phyloP scores from a whole-genome alignment of 495 filamentous ascomycete species.

The Jackrogersella minutella region DNA sequence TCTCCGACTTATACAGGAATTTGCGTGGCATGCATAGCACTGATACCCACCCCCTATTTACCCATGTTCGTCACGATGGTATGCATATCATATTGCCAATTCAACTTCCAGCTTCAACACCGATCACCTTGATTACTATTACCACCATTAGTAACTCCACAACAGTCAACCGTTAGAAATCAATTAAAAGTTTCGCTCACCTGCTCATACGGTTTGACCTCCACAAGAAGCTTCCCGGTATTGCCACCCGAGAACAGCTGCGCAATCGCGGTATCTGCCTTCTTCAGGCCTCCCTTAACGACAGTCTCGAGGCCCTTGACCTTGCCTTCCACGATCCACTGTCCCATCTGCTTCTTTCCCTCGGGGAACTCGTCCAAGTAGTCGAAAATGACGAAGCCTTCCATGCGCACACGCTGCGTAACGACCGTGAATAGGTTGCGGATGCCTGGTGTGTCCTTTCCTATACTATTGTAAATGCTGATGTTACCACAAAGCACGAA shows the following conservation, averaged over 20 bases:
- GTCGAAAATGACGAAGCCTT: slow-evolving; percentile 72
- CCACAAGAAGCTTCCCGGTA: slow-evolving; percentile 53
- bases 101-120: background rate
- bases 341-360: slow-evolving; percentile 56
- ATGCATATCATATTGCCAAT: too few relatives aligned
- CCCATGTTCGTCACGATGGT: too few relatives aligned
- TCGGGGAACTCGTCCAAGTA: slow-evolving; percentile 49
- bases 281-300: slow-evolving; percentile 61
- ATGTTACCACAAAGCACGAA: slow-evolving; percentile 69
- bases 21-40: too few relatives aligned
- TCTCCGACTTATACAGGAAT: too few relatives aligned
- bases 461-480: slow-evolving; percentile 53
- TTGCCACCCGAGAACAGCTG: slow-evolving; percentile 65
- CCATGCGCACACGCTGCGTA: slow-evolving; percentile 55
- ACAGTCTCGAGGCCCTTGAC: slow-evolving; percentile 64
- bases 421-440: slow-evolving; percentile 48
- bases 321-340: slow-evolving; percentile 63
- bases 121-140: too few relatives aligned
- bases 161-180: background rate
- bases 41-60: too few relatives aligned
- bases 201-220: slow-evolving; percentile 39
- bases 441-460: slow-evolving; percentile 36
- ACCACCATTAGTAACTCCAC: background rate
- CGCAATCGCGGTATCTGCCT: slow-evolving; percentile 58
- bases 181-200: background rate